A percentile compares a stretch with the other conserved stretches of the same genome.
phyloP scores from a whole-genome alignment of 2,329 filamentous ascomycete species.

The Colletotrichum euphorbiae region DNA sequence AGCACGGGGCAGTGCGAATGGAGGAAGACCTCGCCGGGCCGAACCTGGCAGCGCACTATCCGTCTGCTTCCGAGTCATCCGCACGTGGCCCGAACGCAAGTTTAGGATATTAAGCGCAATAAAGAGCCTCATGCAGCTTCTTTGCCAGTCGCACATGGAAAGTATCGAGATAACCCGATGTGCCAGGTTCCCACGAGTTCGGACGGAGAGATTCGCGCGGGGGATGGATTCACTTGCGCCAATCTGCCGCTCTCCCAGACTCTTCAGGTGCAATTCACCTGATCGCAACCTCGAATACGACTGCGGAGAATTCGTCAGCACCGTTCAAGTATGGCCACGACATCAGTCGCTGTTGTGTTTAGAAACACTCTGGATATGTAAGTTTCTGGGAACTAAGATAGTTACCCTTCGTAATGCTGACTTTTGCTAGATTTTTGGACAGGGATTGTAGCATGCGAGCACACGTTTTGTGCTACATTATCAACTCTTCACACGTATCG shows the following conservation, averaged over 20 bases:
- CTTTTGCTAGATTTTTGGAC: too few species aligned
- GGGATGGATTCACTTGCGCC: not conserved
- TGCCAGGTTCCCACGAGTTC: not conserved
- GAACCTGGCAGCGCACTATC: not conserved
- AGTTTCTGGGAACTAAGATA: too few species aligned
- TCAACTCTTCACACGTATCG: too few species aligned
- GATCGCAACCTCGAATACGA: not conserved
- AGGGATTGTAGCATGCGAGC: too few species aligned
- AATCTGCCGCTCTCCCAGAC: not conserved
- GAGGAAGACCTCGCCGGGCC: not conserved
- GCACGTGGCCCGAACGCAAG: slow-evolving; percentile 4
- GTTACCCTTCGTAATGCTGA: too few species aligned
- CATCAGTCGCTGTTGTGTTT: not conserved
- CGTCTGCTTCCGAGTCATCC: not conserved
- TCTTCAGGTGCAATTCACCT: not conserved
- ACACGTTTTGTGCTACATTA: too few species aligned
- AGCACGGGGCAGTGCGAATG: not conserved
- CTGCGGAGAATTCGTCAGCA: not conserved
- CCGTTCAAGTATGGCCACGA: not conserved
- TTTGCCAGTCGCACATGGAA: not conserved
- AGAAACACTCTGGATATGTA: too few species aligned
- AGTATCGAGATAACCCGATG: not conserved
- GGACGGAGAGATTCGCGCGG: slow-evolving; percentile 1
- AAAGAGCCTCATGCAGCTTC: not conserved
- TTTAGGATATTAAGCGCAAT: slow-evolving; percentile 16